Base-by-base conservation (phyloP, 345 rosid species). In the Laguncularia racemosa region DNA sequence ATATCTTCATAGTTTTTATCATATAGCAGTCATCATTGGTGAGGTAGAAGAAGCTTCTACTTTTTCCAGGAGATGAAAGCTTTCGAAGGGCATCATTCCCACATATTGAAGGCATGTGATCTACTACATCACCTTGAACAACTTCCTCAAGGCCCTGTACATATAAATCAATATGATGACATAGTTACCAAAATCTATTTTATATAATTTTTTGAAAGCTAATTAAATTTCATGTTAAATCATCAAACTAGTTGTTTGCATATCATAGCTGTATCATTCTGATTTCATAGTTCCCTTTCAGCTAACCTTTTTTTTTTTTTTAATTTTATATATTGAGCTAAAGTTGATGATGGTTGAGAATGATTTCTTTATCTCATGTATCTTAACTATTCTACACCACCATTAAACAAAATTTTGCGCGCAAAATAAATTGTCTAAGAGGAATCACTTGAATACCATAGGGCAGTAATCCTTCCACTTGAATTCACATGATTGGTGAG, bases 391-490 rank as follows among this genome's bases (percentile, higher is more conserved):
- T n/a, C n/a, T n/a, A n/a, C n/a, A n/a, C n/a, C n/a, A n/a, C n/a
- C n/a, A n/a, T n/a, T n/a, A n/a, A n/a, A n/a, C n/a, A n/a, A n/a
- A n/a, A n/a, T n/a, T n/a, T n/a, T n/a, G n/a, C n/a, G n/a, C n/a
- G n/a, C 6, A 26, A 26, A 26, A 26, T 6, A 26, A 26, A 26
- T 16, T 4, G 26, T 33, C 21, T 6, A 18, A 2, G 33, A 49
- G 63, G 20, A 43, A 62, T 45, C 51, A 84, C 91, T 83, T 81
- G 74, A 88, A 88, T 28, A 88, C 92, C 70, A 82, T 63, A 46
- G 96, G 89, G 52, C 89, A 84, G 62, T 84, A 87, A 67, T 87
- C 91, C 70, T 87, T 87, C 91, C 95, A 87, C 64, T 74, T 77
- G 71, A 84, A 87, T 40, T 82, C 95, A 13, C 64, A 65, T 0